Evolutionary conservation across 2,329 filamentous ascomycete species (phyloP).

Genomic region (Trichophyton benhamiae): DNA sequence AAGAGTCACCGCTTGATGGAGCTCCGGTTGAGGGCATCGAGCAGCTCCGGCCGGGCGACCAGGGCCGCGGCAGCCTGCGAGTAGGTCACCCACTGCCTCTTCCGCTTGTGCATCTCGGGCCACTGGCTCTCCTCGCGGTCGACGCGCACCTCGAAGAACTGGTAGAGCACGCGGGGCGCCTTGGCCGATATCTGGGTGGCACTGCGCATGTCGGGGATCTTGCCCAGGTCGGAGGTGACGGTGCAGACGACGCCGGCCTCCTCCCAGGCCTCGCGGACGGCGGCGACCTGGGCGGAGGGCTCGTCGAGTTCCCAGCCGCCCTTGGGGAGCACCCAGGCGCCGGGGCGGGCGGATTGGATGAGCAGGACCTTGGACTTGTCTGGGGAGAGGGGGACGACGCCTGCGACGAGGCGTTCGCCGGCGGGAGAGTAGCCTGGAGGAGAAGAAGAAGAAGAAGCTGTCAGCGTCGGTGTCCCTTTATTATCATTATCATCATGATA

Average conservation of each 20-base stretch:
- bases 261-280: constrained; percentile 88
- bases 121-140: constrained; percentile 72
- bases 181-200: constrained; percentile 39
- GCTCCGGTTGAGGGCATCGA: constrained; percentile 75
- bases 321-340: constrained; percentile 94
- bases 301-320: constrained; percentile 97
- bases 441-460: not conserved
- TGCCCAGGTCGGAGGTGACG: constrained; percentile 72
- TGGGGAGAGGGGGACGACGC: constrained; percentile 75
- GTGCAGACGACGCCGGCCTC: constrained; percentile 85
- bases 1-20: constrained; percentile 44
- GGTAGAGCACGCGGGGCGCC: constrained; percentile 54
- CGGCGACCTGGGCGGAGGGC: constrained; percentile 69
- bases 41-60: constrained; percentile 66
- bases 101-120: constrained; percentile 89
- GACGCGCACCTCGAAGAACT: constrained; percentile 69
- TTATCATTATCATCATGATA: not conserved
- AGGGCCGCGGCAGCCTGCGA: constrained; percentile 67
- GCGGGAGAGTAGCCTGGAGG: constrained; percentile 62
- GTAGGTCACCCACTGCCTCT: constrained; percentile 81
- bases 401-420: constrained; percentile 89
- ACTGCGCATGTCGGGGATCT: constrained; percentile 68
- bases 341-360: constrained; percentile 81
- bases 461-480: not conserved
- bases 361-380: constrained; percentile 83